Evolutionary conservation across 306 rosid genomes (phyloP), one percentile per base, ranked within the genome.

Genomic region (Cyclanthera cordifolia): DNA sequence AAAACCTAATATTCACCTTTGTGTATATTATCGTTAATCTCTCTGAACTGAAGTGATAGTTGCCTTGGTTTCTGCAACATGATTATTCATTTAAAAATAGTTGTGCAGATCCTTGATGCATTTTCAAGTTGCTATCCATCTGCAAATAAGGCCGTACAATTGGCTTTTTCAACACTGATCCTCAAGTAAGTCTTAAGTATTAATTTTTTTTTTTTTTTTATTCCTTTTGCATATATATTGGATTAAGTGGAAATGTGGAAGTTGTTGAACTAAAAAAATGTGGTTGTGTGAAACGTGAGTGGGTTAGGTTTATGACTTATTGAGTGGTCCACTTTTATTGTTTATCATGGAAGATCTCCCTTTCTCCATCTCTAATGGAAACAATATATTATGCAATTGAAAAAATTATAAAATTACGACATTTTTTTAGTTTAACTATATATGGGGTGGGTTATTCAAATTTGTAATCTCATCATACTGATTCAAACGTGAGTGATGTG

Each of bases 51-150:
- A 17, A 2, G 51, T 61, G 51, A 14, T 9, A 48, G 25, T 23
- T 67, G 9, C 43, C 72, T 49, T 67, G 17, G 0, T 15, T 67
- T 28, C 12, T 24, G 45, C 12, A 20, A 21, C 72, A 46, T 11
- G 8, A 14, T 27, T 56, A 69, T 12, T 55, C 47, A 34, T 70
- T 27, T 74, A 56, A 70, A 65, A 72, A 57, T n/a, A 53, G 20
- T 63, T 37, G 60, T 85, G 84, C 91, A 93, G 98, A 79, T 93
- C 83, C 85, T 93, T 77, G 95, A 93, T 79, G 84, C 86, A 34
- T 93, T 86, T 80, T 93, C 96, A 60, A 79, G 87, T 73, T 87
- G 85, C 78, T 79, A 66, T 86, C 76, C 91, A 47, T 83, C 96
- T 65, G 72, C 95, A 41, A 93, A 89, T 81, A 93, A 90, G 89